Evolutionary conservation across 305 asterid genomes (phyloP).

Genomic region (Fraxinus xanthoxyloides): DNA sequence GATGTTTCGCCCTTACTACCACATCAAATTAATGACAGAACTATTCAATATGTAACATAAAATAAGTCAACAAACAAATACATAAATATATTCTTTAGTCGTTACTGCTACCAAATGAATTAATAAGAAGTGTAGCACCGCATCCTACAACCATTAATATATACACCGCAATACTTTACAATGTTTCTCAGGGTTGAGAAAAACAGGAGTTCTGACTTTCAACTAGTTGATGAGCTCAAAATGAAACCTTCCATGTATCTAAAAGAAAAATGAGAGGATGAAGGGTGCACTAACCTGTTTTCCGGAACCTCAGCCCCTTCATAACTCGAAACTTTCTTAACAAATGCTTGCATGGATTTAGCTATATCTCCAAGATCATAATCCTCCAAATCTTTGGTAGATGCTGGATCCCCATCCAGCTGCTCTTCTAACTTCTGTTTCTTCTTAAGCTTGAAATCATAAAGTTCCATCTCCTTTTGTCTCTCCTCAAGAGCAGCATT

Average conservation of each 20-base stretch:
- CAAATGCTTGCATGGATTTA: conserved; percentile 80
- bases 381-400: conserved; percentile 40
- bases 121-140: background rate
- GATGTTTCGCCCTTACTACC: background rate
- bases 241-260: background rate
- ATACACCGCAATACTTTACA: background rate
- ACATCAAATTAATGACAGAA: background rate
- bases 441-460: conserved; percentile 52
- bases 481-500: conserved; percentile 81
- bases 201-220: background rate
- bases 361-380: conserved; percentile 75
- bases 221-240: background rate
- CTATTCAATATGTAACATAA: background rate
- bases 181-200: background rate
- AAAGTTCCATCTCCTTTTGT: conserved; percentile 79
- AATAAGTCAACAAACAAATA: background rate
- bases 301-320: conserved; percentile 89
- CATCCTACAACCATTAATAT: background rate
- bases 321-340: conserved; percentile 65
- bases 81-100: background rate
- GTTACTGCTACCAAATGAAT: background rate
- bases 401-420: conserved; percentile 47
- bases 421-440: conserved; percentile 59
- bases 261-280: conserved; percentile 17
- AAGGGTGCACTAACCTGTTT: conserved; percentile 47